Conservation (phyloP, 1,139 yeast genomes). For the Geotrichum carabidarum region DNA sequence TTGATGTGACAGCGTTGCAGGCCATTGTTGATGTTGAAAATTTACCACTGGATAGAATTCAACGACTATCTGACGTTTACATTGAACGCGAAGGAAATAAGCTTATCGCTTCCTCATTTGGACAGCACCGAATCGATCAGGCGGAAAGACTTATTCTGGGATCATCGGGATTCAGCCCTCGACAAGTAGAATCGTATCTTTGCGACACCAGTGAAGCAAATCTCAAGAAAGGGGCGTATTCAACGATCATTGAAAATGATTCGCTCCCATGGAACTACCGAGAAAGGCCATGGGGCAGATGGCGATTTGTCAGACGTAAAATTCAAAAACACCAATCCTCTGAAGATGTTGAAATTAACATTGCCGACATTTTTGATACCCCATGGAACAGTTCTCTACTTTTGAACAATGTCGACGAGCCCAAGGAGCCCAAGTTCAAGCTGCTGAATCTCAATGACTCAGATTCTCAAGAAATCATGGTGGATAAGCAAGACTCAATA, state of each 20-base stretch:
- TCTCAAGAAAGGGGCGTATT: constrained; percentile 19
- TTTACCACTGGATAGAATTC: constrained; percentile 29
- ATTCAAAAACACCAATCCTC: constrained; percentile 1
- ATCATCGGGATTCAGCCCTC: constrained; percentile 24
- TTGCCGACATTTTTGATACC: constrained; percentile 12
- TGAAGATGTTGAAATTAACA: neutral
- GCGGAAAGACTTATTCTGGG: constrained; percentile 31
- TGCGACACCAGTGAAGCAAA: constrained; percentile 23
- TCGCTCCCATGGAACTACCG: constrained; percentile 34
- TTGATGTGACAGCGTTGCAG: constrained; percentile 26
- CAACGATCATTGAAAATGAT: constrained; percentile 32
- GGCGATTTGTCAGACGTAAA: constrained; percentile 22
- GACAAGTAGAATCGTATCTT: constrained; percentile 22
- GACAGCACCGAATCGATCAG: constrained; percentile 22
- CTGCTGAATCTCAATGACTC: neutral
- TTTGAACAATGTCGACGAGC: constrained; percentile 4
- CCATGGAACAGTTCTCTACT: neutral
- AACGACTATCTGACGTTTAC: constrained; percentile 33
- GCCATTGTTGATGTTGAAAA: constrained; percentile 21
- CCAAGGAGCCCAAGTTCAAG: constrained; percentile 2
- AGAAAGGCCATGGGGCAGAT: constrained; percentile 30
- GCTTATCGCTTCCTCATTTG: constrained; percentile 27
- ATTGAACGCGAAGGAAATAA: constrained; percentile 26
- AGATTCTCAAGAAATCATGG: neutral
- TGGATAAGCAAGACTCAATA: neutral